A percentile compares a stretch with the other conserved stretches of the same genome.
phyloP scores from a whole-genome alignment of 2,329 filamentous ascomycete species.

The Escovopsis sp. region DNA sequence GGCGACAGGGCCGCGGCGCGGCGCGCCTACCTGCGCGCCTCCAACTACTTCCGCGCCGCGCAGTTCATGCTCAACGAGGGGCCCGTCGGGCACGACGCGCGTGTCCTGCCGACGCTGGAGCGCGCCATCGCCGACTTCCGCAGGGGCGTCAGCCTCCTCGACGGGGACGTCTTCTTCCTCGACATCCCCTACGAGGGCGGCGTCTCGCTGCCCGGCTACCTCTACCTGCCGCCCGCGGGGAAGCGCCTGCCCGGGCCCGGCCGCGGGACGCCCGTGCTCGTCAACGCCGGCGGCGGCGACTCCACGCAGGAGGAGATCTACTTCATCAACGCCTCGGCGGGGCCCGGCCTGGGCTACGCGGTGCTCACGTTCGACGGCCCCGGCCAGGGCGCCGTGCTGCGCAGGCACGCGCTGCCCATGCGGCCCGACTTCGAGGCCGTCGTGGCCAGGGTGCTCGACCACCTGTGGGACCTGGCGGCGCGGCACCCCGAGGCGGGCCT shows the following conservation, averaged over 20 bases:
- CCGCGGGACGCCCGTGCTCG: slow-evolving; percentile 19
- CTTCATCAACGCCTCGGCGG: slow-evolving; percentile 16
- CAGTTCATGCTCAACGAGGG: slow-evolving; percentile 16
- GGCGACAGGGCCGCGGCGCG: slow-evolving; percentile 19
- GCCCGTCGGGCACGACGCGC: slow-evolving; percentile 10
- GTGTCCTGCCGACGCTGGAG: slow-evolving; percentile 15
- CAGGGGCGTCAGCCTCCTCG: slow-evolving; percentile 15
- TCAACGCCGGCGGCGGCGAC: slow-evolving; percentile 22
- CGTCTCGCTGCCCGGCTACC: slow-evolving; percentile 19
- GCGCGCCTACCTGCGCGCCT: slow-evolving; percentile 23
- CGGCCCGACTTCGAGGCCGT: slow-evolving; percentile 29
- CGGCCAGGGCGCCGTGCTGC: slow-evolving; percentile 26
- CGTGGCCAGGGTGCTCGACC: slow-evolving; percentile 24
- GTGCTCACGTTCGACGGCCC: slow-evolving; percentile 31
- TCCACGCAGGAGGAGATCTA: slow-evolving; percentile 24
- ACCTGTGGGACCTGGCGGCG: slow-evolving; percentile 12
- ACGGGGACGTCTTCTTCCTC: slow-evolving; percentile 13
- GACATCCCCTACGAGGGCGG: slow-evolving; percentile 24
- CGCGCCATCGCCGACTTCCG: slow-evolving; percentile 12
- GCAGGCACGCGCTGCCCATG: slow-evolving; percentile 27
- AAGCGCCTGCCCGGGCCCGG: slow-evolving; percentile 8
- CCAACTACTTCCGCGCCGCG: slow-evolving; percentile 25
- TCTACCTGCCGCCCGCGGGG: slow-evolving; percentile 19
- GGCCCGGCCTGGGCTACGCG: slow-evolving; percentile 25
- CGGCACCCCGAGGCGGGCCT: slow-evolving; percentile 15